Percentiles rank a stretch among this genome's conserved stretches.
phyloP scores from a whole-genome alignment of 805 yeast genomes.

The Metschnikowia santaceciliae region DNA sequence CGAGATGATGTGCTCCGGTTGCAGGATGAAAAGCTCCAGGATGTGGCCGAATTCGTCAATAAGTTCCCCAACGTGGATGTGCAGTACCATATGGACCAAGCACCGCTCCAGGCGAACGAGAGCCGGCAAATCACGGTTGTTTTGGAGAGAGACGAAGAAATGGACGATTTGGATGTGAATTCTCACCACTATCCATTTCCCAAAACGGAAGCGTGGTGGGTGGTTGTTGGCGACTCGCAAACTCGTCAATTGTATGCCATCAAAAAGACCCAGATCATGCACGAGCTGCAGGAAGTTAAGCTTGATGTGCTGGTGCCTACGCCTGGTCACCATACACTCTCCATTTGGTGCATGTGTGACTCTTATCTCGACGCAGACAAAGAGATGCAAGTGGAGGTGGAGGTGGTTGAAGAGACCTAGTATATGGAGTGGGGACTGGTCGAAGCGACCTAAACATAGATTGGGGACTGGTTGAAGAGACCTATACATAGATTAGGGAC shows the following conservation, averaged over 20 bases:
- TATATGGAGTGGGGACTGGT: too few relatives aligned
- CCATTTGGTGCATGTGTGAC: constrained; percentile 86
- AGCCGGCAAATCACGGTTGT: constrained; percentile 45
- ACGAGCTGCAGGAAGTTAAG: constrained; percentile 49
- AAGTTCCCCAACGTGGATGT: constrained; percentile 83
- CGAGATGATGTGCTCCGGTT: constrained; percentile 59
- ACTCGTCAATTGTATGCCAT: constrained; percentile 66
- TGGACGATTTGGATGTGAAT: constrained; percentile 58
- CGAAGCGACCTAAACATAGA: too few relatives aligned
- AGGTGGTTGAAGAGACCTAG: neutral
- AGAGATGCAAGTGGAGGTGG: constrained; percentile 49
- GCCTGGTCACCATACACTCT: constrained; percentile 58
- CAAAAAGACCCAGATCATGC: constrained; percentile 54
- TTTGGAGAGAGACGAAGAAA: constrained; percentile 72
- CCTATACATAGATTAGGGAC: too few relatives aligned
- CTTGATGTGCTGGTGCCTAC: constrained; percentile 56
- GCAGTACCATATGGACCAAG: constrained; percentile 45
- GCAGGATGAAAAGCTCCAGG: constrained; percentile 43
- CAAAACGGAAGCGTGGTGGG: constrained; percentile 81
- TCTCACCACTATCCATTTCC: constrained; percentile 56
- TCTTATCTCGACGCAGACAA: constrained; percentile 91
- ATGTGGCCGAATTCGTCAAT: constrained; percentile 85
- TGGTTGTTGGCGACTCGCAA: constrained; percentile 68
- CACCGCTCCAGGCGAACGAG: constrained; percentile 44
- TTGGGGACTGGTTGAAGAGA: too few relatives aligned